Conservation (phyloP, 495 filamentous ascomycete species). For the Podospora didyma region DNA sequence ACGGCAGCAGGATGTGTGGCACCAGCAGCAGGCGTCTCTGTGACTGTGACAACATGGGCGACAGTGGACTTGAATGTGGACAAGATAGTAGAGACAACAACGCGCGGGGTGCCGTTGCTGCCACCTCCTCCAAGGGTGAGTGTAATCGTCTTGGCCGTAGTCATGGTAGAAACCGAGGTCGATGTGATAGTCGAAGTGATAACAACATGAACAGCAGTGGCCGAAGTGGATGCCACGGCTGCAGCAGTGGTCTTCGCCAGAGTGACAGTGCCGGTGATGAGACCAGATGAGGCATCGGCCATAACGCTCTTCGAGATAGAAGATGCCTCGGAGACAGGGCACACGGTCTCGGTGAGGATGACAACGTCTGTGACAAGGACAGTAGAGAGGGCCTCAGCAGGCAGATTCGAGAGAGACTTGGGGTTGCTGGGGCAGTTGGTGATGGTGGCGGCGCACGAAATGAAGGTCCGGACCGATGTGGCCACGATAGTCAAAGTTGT, state of each 20-base stretch:
- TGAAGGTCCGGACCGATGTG: constrained; percentile 58
- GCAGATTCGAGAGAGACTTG: constrained; percentile 27
- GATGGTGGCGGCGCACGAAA: constrained; percentile 57
- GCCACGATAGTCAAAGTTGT: constrained; percentile 49
- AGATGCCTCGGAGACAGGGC: constrained; percentile 39
- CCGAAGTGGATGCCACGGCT: constrained; percentile 13
- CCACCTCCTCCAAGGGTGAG: constrained; percentile 36
- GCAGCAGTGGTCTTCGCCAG: constrained; percentile 19
- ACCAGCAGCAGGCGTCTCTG: constrained; percentile 2
- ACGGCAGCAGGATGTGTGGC: neutral
- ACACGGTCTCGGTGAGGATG: constrained; percentile 41
- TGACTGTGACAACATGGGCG: constrained; percentile 17
- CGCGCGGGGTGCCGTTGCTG: constrained; percentile 20
- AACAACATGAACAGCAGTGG: constrained; percentile 10
- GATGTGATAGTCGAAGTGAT: constrained; percentile 19
- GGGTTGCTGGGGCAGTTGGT: constrained; percentile 58
- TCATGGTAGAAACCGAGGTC: constrained; percentile 17
- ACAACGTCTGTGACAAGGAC: constrained; percentile 42
- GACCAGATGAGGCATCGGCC: constrained; percentile 28
- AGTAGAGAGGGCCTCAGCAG: constrained; percentile 26
- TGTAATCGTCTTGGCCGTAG: constrained; percentile 29
- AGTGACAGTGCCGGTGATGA: constrained; percentile 30
- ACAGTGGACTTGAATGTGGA: constrained; percentile 29
- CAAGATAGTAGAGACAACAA: constrained; percentile 35
- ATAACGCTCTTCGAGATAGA: constrained; percentile 39